A percentile compares a stretch with the other conserved stretches of the same genome.
phyloP scores from a whole-genome alignment of 2,329 filamentous ascomycete species.

The Botrytis fragariae region DNA sequence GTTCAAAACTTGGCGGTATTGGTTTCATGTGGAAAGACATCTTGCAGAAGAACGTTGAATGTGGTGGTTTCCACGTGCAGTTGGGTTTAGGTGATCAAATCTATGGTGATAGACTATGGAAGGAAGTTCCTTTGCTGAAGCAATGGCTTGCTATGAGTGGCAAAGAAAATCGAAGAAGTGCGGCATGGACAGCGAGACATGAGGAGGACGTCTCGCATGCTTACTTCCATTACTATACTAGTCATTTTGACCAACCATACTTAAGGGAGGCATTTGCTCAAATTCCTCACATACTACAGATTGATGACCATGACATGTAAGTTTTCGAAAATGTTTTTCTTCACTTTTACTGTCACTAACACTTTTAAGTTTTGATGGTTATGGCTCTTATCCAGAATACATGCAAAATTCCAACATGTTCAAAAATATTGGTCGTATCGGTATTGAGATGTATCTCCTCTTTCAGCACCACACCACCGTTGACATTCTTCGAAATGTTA shows the following conservation, averaged over 20 bases:
- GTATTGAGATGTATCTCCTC: conserved; percentile 94
- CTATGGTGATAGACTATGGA: conserved; percentile 93
- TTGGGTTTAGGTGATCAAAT: conserved; percentile 92
- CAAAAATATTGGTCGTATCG: conserved; percentile 94
- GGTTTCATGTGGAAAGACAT: conserved; percentile 99
- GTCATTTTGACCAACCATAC: conserved; percentile 96
- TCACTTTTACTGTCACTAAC: conserved; percentile 20
- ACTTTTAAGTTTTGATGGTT: conserved; percentile 81
- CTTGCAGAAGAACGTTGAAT: conserved; percentile 93
- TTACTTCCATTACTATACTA: conserved; percentile 98
- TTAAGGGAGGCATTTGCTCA: conserved; percentile 94
- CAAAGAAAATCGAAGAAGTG: conserved; percentile 87
- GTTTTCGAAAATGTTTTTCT: conserved; percentile 41
- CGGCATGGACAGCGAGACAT: conserved; percentile 88
- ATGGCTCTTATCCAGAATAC: conserved; percentile 94
- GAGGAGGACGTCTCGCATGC: conserved; percentile 95
- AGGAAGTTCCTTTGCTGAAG: conserved; percentile 87
- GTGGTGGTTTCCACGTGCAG: conserved; percentile 92
- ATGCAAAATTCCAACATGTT: conserved; percentile 98
- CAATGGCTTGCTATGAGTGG: conserved; percentile 94
- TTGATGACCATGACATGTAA: conserved; percentile 98
- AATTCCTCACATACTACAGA: conserved; percentile 87
- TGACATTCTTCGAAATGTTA: conserved; percentile 86
- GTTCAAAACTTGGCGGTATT: conserved; percentile 80
- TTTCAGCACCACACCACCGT: conserved; percentile 98